These are phyloP conservation scores for Nepenthes alata DNA, from an alignment of 179 eudicot species.

Conservation along the genomic window DNA sequence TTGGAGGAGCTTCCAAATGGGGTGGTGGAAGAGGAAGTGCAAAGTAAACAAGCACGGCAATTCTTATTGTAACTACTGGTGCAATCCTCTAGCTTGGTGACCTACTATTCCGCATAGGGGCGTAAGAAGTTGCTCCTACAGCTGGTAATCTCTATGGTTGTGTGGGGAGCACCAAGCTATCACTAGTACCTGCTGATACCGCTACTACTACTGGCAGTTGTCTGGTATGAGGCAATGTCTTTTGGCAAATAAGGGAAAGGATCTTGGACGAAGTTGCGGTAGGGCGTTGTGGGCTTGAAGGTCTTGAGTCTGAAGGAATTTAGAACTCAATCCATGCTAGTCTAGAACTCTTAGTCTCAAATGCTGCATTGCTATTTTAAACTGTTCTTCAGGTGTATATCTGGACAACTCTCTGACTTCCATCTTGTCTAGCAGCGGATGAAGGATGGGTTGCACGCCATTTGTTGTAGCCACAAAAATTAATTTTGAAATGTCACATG, in stretches of 20 bases:
- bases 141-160: conserved; percentile 25
- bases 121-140: conserved; percentile 40
- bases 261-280: conserved; percentile 38
- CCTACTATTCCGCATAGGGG: conserved; percentile 34
- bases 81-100: conserved; percentile 31
- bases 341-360: no score
- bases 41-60: conserved; percentile 40
- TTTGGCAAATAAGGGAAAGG: conserved; percentile 43
- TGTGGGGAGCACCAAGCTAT: background rate
- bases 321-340: no score
- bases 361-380: no score
- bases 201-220: background rate
- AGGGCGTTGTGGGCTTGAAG: conserved; percentile 26
- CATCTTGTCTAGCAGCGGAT: no score
- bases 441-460: no score
- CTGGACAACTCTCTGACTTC: no score
- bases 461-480: no score
- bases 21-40: conserved; percentile 32
- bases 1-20: conserved; percentile 15
- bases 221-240: conserved; percentile 20
- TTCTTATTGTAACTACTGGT: conserved; percentile 50
- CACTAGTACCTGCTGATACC: conserved; percentile 7
- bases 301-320: conserved; percentile 20
- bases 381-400: no score
- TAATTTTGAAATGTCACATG: no score